Evolutionary conservation across 345 rosid species (phyloP), one percentile per base, ranked within the genome.

Genomic region (Ceriops decandra): DNA sequence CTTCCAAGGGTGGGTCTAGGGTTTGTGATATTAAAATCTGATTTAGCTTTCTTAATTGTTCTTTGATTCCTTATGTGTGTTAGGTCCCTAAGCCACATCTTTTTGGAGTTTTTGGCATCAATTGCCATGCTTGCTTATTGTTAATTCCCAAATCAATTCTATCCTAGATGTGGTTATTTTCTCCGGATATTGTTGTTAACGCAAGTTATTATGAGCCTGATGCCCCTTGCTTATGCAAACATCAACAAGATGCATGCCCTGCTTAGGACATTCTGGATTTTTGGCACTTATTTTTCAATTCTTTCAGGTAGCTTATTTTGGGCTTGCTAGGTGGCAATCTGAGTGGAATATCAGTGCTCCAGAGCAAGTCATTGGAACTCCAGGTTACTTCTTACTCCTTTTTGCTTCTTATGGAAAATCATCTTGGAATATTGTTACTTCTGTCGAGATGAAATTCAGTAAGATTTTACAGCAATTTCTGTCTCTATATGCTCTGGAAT

Each of bases 251-350:
- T 7, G 57, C 24, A 4, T 24, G 24, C 24, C 17, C 26, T 56
- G 59, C 59, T 24, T 11, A 13, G 16, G 16, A 11, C 6, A 21
- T 56, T 56, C 31, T 1, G 24, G 59, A 56, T 24, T 21, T 27
- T 56, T 21, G 59, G 16, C 30, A 21, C 49, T 20, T 66, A 24
- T 15, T 66, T 7, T 54, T 3, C 59, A 24, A 10, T 58, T 57
- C 46, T 60, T 62, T 35, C 13, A 88, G 95, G 88, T 86, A 61
- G 84, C 88, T 68, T 91, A 89, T 82, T 89, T 89, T 68, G 95
- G 90, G 74, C 88, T 89, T 16, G 91, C 90, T 56, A 74, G 90
- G 68, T 86, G 91, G 90, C 78, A 79, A 24, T 70, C 84, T 17
- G 89, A 85, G 67, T 79, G 81, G 81, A 75, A 69, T 62, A 28